Percentiles rank a stretch among this genome's conserved stretches.
Conservation (phyloP, 306 rosid genomes). For the Pterocarpus macrocarpus region DNA sequence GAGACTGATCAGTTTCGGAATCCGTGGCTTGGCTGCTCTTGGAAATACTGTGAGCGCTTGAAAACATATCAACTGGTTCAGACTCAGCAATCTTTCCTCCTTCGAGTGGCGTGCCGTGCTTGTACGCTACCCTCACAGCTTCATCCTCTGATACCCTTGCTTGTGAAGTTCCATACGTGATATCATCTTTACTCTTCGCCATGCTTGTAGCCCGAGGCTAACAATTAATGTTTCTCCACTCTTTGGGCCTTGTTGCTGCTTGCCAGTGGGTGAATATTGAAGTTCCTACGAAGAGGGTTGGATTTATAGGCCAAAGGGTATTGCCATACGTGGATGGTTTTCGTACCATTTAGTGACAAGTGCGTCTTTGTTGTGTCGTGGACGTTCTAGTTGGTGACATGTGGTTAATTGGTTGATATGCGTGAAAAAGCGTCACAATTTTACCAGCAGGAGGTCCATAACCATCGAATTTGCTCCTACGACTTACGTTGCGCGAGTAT, state of each 20-base stretch:
- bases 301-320: constrained; percentile 29
- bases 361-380: constrained; percentile 19
- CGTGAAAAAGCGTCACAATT: too few species aligned
- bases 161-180: constrained; percentile 64
- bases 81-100: constrained; percentile 75
- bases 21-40: constrained; percentile 15
- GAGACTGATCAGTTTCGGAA: constrained; percentile 43
- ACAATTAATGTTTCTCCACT: background rate
- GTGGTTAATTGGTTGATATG: constrained; percentile 4
- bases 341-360: constrained; percentile 35
- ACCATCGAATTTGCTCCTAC: too few species aligned
- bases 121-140: constrained; percentile 59
- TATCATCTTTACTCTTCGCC: constrained; percentile 72
- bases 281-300: background rate
- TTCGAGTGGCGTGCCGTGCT: constrained; percentile 74
- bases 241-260: background rate
- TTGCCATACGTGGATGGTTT: constrained; percentile 45
- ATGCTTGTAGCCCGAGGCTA: background rate
- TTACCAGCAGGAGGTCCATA: too few species aligned
- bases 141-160: constrained; percentile 66
- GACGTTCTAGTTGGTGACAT: constrained; percentile 38
- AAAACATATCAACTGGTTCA: constrained; percentile 59
- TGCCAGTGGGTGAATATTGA: too few species aligned
- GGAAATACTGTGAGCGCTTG: constrained; percentile 53
- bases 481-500: too few species aligned